These are phyloP conservation scores for Aureobasidium lini DNA, from an alignment of 2,329 filamentous ascomycete genomes.

Conservation along the genomic window DNA sequence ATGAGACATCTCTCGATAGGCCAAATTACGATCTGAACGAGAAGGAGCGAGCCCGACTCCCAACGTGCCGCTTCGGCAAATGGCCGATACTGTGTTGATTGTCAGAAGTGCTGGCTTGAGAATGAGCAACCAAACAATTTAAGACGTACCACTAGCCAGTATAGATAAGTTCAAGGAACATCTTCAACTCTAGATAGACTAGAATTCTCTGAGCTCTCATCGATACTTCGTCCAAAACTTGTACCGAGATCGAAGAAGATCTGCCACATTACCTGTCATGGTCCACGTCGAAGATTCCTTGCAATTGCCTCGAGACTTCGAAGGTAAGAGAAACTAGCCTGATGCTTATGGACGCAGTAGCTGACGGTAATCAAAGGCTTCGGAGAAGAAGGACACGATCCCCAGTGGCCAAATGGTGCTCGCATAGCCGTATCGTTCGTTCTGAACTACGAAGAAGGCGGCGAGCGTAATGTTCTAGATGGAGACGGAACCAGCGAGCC, in stretches of 20 bases:
- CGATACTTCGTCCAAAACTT: too few relatives aligned
- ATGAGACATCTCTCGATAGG: neutral
- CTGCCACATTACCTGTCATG: neutral
- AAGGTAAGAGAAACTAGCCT: neutral
- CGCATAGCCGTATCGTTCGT: conserved; percentile 41
- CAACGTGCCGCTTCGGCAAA: neutral
- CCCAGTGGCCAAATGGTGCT: conserved; percentile 36
- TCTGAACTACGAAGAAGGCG: conserved; percentile 41
- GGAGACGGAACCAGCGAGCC: conserved; percentile 35
- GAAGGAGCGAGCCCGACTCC: neutral
- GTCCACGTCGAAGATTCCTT: conserved; percentile 10
- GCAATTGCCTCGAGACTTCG: conserved; percentile 22
- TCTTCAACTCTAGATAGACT: too few relatives aligned
- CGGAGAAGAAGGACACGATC: conserved; percentile 20
- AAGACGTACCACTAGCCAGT: too few relatives aligned
- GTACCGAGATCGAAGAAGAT: too few relatives aligned
- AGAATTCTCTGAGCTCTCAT: too few relatives aligned
- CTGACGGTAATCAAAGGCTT: conserved; percentile 16
- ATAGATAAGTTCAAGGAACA: too few relatives aligned
- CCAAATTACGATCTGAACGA: neutral
- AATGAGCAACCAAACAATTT: too few relatives aligned
- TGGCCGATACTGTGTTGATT: neutral
- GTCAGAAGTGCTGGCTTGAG: too few relatives aligned
- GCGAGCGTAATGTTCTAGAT: conserved; percentile 32
- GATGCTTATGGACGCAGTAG: neutral